Evolutionary conservation across 805 yeast species (phyloP).

Genomic region (Jamesozyma lodderae): DNA sequence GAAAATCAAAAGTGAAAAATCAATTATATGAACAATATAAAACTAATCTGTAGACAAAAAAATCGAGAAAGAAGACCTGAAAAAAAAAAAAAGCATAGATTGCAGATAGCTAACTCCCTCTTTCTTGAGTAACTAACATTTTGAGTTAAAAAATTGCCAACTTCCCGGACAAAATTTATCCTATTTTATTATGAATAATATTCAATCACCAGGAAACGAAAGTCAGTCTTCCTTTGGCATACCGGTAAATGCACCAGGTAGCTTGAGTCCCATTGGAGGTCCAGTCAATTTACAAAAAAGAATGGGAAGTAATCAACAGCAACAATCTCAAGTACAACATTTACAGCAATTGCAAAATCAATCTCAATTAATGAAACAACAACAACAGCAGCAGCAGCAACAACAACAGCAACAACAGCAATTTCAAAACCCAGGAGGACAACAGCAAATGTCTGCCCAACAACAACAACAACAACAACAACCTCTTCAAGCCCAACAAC

Average conservation of each 20-base stretch:
- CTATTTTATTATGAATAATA: not conserved
- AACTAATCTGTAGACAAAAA: not conserved
- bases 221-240: conserved; percentile 12
- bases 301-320: conserved; percentile 1
- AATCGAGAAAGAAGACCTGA: no score
- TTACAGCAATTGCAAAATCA: conserved; percentile 12
- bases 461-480: conserved; percentile 2
- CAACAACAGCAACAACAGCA: conserved; percentile 12
- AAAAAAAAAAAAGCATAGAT: no score
- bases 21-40: not conserved
- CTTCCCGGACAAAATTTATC: not conserved
- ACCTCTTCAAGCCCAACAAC: conserved; percentile 7
- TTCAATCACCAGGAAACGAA: not conserved
- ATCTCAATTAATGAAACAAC: conserved; percentile 13
- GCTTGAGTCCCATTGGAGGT: conserved; percentile 8
- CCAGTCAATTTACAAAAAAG: conserved; percentile 7
- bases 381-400: conserved; percentile 13
- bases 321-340: no score
- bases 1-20: not conserved
- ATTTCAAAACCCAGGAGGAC: not conserved
- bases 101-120: no score
- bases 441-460: not conserved
- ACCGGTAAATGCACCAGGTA: conserved; percentile 12
- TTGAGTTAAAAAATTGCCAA: not conserved
- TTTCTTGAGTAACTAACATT: no score